Base-by-base conservation (phyloP, 2,329 filamentous ascomycete genomes). In the Phyllosticta citriasiana region DNA sequence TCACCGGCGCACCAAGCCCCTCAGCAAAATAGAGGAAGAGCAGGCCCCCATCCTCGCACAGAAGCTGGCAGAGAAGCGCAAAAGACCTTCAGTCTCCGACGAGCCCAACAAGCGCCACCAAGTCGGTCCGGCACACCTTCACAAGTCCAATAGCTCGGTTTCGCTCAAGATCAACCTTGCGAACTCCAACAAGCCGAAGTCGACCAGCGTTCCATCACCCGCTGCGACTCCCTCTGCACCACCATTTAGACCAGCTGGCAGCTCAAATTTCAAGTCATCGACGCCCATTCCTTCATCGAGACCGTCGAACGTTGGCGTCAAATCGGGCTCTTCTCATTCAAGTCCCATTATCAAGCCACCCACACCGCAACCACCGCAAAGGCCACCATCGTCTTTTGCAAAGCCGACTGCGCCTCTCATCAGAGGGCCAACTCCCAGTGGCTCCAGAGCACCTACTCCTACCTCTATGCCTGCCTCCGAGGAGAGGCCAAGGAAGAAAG, bases 101-200 rank as follows among this genome's bases (percentile, higher is more conserved):
- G 55, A 57, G 25, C 60, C 60, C 50, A 55, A 57, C 33, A 62
- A 62, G 33, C 55, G 60, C 14, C 60, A 55, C 30, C 60, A 62
- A 3, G 14, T 62, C 7, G 60, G 35, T 12, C 25, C 51, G 16
- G 25, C 60, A 16, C 8, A 25, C 22, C 25, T n/a, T 12, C 9
- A 33, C 35, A 62, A 61, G 30, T 8, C 52, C 12, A 57, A 57
- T 10, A 56, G 60, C 33, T 24, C 40, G n/a, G 19, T 47, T 22
- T 53, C 55, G 19, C 51, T 62, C 25, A 62, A 58, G 55, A 16
- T 62, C 33, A 62, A 40, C 4, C 27, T 62, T 16, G 8, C 8
- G n/a, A n/a, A 50, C 10, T 47, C 40, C 16, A 16, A 47, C 40
- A 47, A 47, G 14, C 40, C 40, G n/a, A 47, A 47, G 16, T 47